phyloP scores from a whole-genome alignment of 2,329 filamentous ascomycete genomes.

The Magnaporthiopsis rhizophila region DNA sequence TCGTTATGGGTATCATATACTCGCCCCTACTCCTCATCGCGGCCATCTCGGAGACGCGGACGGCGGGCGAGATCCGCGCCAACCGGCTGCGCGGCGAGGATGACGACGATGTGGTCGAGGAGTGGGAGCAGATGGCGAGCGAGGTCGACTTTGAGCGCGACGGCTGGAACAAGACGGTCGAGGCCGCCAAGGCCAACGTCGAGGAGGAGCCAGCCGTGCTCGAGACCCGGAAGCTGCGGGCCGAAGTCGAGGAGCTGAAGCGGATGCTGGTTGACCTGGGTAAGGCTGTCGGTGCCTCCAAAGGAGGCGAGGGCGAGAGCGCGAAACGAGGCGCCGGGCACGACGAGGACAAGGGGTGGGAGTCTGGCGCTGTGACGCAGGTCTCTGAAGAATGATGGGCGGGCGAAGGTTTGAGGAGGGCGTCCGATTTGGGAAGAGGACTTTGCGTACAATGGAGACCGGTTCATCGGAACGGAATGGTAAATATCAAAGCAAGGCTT shows the following conservation, averaged over 20 bases:
- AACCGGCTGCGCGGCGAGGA: slow-evolving; percentile 77
- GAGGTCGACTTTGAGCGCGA: slow-evolving; percentile 74
- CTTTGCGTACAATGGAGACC: too few species aligned
- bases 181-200: slow-evolving; percentile 70
- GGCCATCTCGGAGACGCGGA: slow-evolving; percentile 60
- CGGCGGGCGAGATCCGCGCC: slow-evolving; percentile 56
- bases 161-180: slow-evolving; percentile 77
- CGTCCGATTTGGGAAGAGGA: too few species aligned
- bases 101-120: slow-evolving; percentile 81
- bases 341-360: neutral
- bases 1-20: slow-evolving; percentile 63
- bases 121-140: slow-evolving; percentile 79
- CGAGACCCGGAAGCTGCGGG: slow-evolving; percentile 54
- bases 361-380: too few species aligned
- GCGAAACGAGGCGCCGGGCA: neutral
- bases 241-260: slow-evolving; percentile 52
- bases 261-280: slow-evolving; percentile 29
- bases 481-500: too few species aligned
- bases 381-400: neutral
- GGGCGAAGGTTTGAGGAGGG: neutral
- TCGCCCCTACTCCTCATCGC: slow-evolving; percentile 74
- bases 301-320: neutral
- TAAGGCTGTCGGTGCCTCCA: slow-evolving; percentile 12
- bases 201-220: slow-evolving; percentile 68
- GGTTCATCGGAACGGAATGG: too few species aligned